Conservation (phyloP, 306 rosid species). For the Lupinus albus region DNA sequence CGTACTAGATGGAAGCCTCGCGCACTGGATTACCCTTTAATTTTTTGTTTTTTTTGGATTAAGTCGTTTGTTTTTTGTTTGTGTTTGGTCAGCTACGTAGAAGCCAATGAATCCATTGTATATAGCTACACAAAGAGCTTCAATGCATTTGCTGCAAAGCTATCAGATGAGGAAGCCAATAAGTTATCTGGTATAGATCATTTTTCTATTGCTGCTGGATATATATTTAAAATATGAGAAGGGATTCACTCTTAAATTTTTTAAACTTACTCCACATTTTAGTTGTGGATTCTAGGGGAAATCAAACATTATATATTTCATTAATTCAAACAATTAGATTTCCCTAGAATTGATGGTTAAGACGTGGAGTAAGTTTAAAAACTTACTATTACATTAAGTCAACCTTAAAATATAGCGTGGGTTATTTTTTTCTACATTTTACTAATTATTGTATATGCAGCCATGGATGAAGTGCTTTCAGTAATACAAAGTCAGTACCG, state of each 20-base stretch:
- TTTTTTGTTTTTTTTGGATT: not conserved
- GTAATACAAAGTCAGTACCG: slow-evolving; percentile 64
- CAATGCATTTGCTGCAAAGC: slow-evolving; percentile 91
- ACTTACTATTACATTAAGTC: too few relatives aligned
- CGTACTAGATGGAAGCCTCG: too few relatives aligned
- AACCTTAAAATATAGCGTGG: too few relatives aligned
- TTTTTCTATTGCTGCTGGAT: slow-evolving; percentile 4
- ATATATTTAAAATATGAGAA: slow-evolving; percentile 15
- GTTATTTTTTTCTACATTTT: not conserved
- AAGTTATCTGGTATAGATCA: slow-evolving; percentile 54
- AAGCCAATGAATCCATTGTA: slow-evolving; percentile 66
- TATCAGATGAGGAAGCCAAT: slow-evolving; percentile 64
- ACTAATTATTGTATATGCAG: slow-evolving; percentile 38
- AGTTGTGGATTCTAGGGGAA: too few relatives aligned
- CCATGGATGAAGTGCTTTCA: slow-evolving; percentile 57
- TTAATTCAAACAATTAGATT: too few relatives aligned
- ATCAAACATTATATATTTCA: too few relatives aligned
- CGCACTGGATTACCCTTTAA: too few relatives aligned
- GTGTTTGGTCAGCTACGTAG: slow-evolving; percentile 49
- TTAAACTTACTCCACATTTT: too few relatives aligned
- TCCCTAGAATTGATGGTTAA: too few relatives aligned
- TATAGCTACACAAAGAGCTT: slow-evolving; percentile 80
- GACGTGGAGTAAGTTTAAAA: too few relatives aligned
- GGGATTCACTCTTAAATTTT: too few relatives aligned
- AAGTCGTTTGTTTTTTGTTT: slow-evolving; percentile 13